Conservation (phyloP, 2,329 filamentous ascomycete species). For the Cladosporium sphaerospermum region DNA sequence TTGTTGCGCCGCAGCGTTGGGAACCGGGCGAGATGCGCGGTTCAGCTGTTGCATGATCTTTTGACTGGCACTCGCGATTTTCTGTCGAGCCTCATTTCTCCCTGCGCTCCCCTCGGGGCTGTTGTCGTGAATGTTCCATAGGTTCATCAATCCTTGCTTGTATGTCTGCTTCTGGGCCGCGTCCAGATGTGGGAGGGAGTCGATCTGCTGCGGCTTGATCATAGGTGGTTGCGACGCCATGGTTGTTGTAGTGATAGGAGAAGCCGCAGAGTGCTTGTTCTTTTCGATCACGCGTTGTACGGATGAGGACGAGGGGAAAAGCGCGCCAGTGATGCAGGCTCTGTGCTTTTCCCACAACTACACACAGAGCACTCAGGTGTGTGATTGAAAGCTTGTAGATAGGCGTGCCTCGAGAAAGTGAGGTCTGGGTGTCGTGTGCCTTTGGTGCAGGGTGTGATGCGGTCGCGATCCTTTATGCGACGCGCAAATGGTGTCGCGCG, state of each 20-base stretch:
- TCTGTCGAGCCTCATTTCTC: slow-evolving; percentile 47
- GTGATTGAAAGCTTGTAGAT: no score
- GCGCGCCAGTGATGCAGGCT: no score
- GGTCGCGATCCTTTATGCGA: no score
- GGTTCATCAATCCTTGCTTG: slow-evolving; percentile 46
- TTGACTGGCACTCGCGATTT: slow-evolving; percentile 42
- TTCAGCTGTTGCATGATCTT: slow-evolving; percentile 37
- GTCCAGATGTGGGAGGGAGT: slow-evolving; percentile 47
- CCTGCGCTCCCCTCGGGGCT: slow-evolving; percentile 43
- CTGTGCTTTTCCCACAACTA: no score
- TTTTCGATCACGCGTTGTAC: no score
- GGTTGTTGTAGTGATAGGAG: background rate
- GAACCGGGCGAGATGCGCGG: slow-evolving; percentile 15
- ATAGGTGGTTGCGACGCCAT: slow-evolving; percentile 13
- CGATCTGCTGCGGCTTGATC: slow-evolving; percentile 49
- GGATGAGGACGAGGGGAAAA: no score
- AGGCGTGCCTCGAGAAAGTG: no score
- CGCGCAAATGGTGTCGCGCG: no score
- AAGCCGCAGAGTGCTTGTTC: background rate
- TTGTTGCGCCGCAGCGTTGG: slow-evolving; percentile 17
- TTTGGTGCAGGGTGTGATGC: no score
- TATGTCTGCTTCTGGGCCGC: slow-evolving; percentile 52
- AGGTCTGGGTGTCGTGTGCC: no score
- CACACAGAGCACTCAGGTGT: no score
- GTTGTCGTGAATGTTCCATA: slow-evolving; percentile 49